Percentiles rank a stretch among this genome's conserved stretches.
Conservation (phyloP, 148 eudicot species). For the Cornus kousa region DNA sequence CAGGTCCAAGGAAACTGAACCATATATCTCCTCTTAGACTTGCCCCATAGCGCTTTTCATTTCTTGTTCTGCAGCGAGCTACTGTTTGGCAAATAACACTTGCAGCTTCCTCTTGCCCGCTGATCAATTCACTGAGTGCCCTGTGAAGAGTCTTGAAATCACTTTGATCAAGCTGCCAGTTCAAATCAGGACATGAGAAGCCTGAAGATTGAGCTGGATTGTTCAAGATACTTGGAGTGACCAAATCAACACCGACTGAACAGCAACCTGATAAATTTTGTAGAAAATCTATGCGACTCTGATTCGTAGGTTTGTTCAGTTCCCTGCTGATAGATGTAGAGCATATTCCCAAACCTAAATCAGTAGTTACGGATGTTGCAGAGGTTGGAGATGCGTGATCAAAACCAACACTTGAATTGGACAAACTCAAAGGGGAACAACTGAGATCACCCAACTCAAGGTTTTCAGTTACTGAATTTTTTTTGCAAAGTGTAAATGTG, state of each 20-base stretch:
- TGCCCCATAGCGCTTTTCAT: constrained; percentile 31
- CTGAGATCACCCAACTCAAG: constrained; percentile 16
- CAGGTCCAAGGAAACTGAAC: constrained; percentile 65
- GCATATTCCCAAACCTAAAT: constrained; percentile 41
- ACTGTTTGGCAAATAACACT: constrained; percentile 46
- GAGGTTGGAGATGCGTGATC: constrained; percentile 48
- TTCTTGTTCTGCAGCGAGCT: constrained; percentile 29
- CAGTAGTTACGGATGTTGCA: constrained; percentile 51
- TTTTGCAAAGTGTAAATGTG: constrained; percentile 20
- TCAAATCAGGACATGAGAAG: constrained; percentile 9
- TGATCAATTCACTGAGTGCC: constrained; percentile 47
- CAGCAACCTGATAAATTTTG: constrained; percentile 11
- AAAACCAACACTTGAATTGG: constrained; percentile 36
- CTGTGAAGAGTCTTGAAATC: constrained; percentile 53
- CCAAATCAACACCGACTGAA: background rate
- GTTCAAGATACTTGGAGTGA: constrained; percentile 7
- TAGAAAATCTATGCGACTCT: background rate
- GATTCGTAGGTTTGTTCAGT: constrained; percentile 20
- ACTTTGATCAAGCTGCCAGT: constrained; percentile 12
- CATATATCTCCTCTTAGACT: constrained; percentile 59
- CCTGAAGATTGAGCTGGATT: constrained; percentile 4
- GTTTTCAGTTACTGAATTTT: constrained; percentile 27
- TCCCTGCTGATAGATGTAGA: constrained; percentile 27
- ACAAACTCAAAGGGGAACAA: constrained; percentile 23
- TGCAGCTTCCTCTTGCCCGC: constrained; percentile 69